These are phyloP conservation scores for Wolfiporia cocos DNA, from an alignment of 1,284 basidiomycete genomes.

Conservation along the genomic window DNA sequence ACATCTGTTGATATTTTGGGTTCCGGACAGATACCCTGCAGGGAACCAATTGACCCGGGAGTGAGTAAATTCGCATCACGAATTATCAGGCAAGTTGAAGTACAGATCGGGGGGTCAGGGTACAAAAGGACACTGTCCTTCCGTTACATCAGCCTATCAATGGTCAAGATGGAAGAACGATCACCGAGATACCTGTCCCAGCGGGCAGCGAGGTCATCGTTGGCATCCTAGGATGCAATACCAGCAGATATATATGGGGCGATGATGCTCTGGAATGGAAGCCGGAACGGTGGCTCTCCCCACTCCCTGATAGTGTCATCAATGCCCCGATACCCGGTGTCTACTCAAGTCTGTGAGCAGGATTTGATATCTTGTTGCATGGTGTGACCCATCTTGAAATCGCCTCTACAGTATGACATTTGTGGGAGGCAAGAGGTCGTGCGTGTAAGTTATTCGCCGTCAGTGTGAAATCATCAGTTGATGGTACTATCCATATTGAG, in stretches of 20 bases:
- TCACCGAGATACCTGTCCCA: constrained; percentile 31
- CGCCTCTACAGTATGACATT: constrained; percentile 26
- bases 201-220: constrained; percentile 42
- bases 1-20: no score
- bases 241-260: constrained; percentile 45
- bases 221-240: constrained; percentile 41
- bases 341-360: constrained; percentile 19
- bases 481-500: constrained; percentile 8
- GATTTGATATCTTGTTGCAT: not conserved
- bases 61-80: no score
- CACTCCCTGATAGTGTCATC: constrained; percentile 11
- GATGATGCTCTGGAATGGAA: constrained; percentile 45
- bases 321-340: constrained; percentile 18
- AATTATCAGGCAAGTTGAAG: no score
- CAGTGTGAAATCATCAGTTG: not conserved
- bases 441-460: constrained; percentile 21
- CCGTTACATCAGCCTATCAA: constrained; percentile 18
- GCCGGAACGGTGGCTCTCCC: constrained; percentile 26
- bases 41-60: not conserved
- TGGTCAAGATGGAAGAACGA: constrained; percentile 22
- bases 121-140: constrained; percentile 15
- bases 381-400: not conserved
- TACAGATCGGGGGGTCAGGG: constrained; percentile 13
- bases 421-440: constrained; percentile 23
- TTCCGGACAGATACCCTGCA: not conserved